Conservation (phyloP, 2,329 filamentous ascomycete species). For the Hysterium pulicare region DNA sequence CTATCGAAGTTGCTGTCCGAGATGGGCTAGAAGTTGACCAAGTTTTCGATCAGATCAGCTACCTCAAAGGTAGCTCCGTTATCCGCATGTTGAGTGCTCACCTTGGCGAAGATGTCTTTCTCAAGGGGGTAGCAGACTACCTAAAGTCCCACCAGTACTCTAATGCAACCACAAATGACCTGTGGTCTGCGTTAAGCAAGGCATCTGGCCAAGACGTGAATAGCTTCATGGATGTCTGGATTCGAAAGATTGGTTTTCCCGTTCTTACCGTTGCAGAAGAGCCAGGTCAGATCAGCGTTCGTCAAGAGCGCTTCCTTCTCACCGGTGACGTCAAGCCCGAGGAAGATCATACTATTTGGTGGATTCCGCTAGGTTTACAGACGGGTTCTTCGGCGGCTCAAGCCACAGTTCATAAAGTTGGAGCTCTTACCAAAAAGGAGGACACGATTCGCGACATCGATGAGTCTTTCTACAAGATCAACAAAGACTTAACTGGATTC, state of each 20-base stretch:
- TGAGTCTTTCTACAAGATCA: slow-evolving; percentile 87
- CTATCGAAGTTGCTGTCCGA: slow-evolving; percentile 91
- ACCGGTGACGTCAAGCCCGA: slow-evolving; percentile 87
- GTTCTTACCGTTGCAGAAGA: slow-evolving; percentile 83
- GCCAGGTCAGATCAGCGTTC: slow-evolving; percentile 74
- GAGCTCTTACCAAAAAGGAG: slow-evolving; percentile 71
- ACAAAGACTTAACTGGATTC: slow-evolving; percentile 82
- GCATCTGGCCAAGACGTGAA: slow-evolving; percentile 85
- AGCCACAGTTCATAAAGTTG: slow-evolving; percentile 58
- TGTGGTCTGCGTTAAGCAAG: slow-evolving; percentile 85
- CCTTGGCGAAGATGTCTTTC: slow-evolving; percentile 81
- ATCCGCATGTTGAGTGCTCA: slow-evolving; percentile 95
- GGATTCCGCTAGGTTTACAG: slow-evolving; percentile 85
- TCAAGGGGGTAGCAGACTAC: slow-evolving; percentile 86
- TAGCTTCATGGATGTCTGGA: slow-evolving; percentile 90
- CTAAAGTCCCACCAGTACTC: slow-evolving; percentile 84
- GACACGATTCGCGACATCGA: slow-evolving; percentile 73
- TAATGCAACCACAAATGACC: slow-evolving; percentile 84
- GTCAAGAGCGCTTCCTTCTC: slow-evolving; percentile 85
- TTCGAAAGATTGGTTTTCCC: slow-evolving; percentile 91
- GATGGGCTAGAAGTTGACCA: slow-evolving; percentile 96
- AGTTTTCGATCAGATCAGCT: slow-evolving; percentile 96
- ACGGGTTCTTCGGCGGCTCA: slow-evolving; percentile 59
- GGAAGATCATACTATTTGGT: slow-evolving; percentile 91
- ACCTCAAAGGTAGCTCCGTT: slow-evolving; percentile 92